Evolutionary conservation across 805 yeast genomes (phyloP), one percentile per base, ranked within the genome.

Genomic region (Schwanniomyces yamadae): DNA sequence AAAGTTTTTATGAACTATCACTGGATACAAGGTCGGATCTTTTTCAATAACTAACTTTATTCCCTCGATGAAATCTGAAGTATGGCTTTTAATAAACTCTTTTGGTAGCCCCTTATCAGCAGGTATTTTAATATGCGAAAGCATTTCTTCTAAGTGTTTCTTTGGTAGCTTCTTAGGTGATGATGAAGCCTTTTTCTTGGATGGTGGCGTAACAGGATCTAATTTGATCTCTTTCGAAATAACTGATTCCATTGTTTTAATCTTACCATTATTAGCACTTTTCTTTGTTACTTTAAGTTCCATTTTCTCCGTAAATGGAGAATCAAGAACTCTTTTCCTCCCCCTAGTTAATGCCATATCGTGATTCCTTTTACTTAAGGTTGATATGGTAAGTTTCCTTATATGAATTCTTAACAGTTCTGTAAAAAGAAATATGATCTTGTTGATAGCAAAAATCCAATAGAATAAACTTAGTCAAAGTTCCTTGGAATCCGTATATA

Each of bases 21-120:
- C 59, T 3, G 59, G 63, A 35, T 66, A 68, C 27, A 68, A 51
- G 10, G 60, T 40, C 0, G 64, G 61, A 39, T 68, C 74, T 2
- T 48, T 41, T 5, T 39, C 31, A 6, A 68, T 19, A 5, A 68
- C 43, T 35, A 55, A 59, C 7, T 53, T 40, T 14, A 61, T 43
- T 0, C 69, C 73, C 6, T 49, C 35, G 3, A 66, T 46, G 42
- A 68, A 68, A 15, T 55, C 58, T 0, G 62, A 59, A 2, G 52
- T 42, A 34, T 68, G 73, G 35, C 25, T 52, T 1, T 46, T 51
- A 7, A 59, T 47, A 41, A 58, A 68, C 2, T 29, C 47, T 13
- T 28, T 34, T 1, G 73, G 74, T 13, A 63, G 45, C 13, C 35
- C 23, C 23, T 44, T 24, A 26, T 44, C 47, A 6, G 37, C 23